Evolutionary conservation across 352 stramenopile genomes (phyloP).

Genomic region (Globisporangium solare): DNA sequence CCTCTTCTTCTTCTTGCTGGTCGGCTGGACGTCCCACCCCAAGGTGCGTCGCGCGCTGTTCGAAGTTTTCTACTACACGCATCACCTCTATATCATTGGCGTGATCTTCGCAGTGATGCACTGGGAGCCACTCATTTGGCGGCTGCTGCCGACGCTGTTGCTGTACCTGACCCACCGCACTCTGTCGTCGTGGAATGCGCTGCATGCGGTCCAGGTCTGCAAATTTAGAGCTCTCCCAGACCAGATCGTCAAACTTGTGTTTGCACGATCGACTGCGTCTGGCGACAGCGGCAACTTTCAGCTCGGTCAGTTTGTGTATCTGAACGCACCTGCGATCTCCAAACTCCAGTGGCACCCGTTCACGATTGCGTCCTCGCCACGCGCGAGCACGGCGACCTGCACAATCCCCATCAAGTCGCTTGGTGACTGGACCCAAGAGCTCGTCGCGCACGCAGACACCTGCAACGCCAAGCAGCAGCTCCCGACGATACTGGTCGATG

Average conservation of each 20-base stretch:
- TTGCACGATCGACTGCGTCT: constrained; percentile 20
- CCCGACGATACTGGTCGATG: constrained; percentile 48
- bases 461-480: constrained; percentile 13
- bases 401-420: constrained; percentile 49
- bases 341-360: constrained; percentile 62
- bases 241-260: constrained; percentile 39
- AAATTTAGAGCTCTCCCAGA: constrained; percentile 28
- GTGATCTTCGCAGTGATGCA: constrained; percentile 50
- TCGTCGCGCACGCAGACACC: constrained; percentile 29
- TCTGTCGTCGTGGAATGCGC: constrained; percentile 38
- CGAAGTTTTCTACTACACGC: constrained; percentile 53
- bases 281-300: constrained; percentile 24
- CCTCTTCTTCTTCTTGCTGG: constrained; percentile 33
- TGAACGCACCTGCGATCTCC: constrained; percentile 49
- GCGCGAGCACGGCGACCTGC: constrained; percentile 22
- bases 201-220: constrained; percentile 28
- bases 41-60: constrained; percentile 44
- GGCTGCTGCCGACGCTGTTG: constrained; percentile 43
- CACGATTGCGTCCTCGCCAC: constrained; percentile 48
- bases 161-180: constrained; percentile 47
- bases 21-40: constrained; percentile 40
- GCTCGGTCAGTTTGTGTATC: constrained; percentile 53
- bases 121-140: constrained; percentile 41
- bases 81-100: constrained; percentile 48
- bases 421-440: constrained; percentile 43